Base-by-base conservation (phyloP, 2,329 filamentous ascomycete genomes). In the Fusarium cyanostomum region DNA sequence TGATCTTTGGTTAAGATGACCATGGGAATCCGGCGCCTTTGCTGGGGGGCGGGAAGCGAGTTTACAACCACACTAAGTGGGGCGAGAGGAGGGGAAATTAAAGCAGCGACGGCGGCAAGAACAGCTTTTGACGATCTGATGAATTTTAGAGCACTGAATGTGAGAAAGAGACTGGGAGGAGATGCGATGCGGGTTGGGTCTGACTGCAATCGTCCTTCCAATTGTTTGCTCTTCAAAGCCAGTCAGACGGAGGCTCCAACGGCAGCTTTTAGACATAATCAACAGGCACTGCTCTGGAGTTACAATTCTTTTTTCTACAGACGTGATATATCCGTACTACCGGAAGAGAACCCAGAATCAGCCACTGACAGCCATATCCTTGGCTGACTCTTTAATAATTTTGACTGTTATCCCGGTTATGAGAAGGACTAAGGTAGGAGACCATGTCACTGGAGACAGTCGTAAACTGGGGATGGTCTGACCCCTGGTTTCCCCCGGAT, bases 1-100 rank as follows among this genome's bases (percentile, higher is more conserved):
- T 98, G 62, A 86, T 97, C 70, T 94, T 91, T 79, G 83, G 79
- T 74, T 86, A 81, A 64, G 53, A 45, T n/a, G 35, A 16, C 43
- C 18, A 42, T 50, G 8, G 27, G 18, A 43, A 31, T 39, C 28
- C 21, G 10, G 38, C 33, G 52, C 41, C 35, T 28, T 58, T 44
- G 53, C 31, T 51, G 31, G 37, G 34, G 18, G 16, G 26, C 31
- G 26, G 56, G 52, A 41, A 61, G 44, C 30, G 51, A 59, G 48
- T 34, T 42, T 43, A 58, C 43, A 44, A 44, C 57, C 39, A 60
- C 46, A 56, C 48, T 48, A 60, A 59, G 56, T 67, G 58, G 56
- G 52, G 39, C 46, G 41, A 57, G 45, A 55, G 43, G 59, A 66
- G 63, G 63, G 57, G 58, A 63, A 52, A 63, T 50, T 37, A 63